These are phyloP conservation scores for Rosellinia necatrix DNA, from an alignment of 2,329 filamentous ascomycete species.

Conservation along the genomic window DNA sequence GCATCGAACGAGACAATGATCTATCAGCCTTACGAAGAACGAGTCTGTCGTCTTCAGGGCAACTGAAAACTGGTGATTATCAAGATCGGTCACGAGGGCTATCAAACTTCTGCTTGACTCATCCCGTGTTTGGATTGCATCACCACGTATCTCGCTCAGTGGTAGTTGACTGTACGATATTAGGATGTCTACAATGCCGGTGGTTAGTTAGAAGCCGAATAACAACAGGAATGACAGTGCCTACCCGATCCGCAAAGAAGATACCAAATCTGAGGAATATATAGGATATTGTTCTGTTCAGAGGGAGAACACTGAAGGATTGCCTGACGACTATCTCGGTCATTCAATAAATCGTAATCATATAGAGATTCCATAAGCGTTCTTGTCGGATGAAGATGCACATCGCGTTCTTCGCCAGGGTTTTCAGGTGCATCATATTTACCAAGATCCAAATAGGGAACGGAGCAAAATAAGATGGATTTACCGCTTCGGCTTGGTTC, in stretches of 20 bases:
- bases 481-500: constrained; percentile 4
- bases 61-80: constrained; percentile 10
- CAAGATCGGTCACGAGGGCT: constrained; percentile 18
- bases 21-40: constrained; percentile 5
- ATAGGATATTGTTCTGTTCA: constrained; percentile 4
- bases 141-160: neutral
- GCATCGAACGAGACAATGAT: neutral
- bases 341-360: constrained; percentile 14
- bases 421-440: neutral
- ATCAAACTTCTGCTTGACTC: constrained; percentile 8
- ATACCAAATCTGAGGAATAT: constrained; percentile 17
- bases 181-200: neutral
- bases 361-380: constrained; percentile 22
- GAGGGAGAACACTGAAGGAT: neutral
- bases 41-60: constrained; percentile 15
- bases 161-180: constrained; percentile 17
- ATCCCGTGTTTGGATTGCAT: constrained; percentile 4
- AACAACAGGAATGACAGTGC: neutral
- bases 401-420: neutral
- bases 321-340: constrained; percentile 8
- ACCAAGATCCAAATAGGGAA: constrained; percentile 12
- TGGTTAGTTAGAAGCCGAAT: neutral
- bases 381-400: constrained; percentile 5
- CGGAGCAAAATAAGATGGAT: constrained; percentile 17
- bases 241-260: constrained; percentile 18